phyloP scores from a whole-genome alignment of 805 yeast genomes.

The Yamadazyma nakazawae region DNA sequence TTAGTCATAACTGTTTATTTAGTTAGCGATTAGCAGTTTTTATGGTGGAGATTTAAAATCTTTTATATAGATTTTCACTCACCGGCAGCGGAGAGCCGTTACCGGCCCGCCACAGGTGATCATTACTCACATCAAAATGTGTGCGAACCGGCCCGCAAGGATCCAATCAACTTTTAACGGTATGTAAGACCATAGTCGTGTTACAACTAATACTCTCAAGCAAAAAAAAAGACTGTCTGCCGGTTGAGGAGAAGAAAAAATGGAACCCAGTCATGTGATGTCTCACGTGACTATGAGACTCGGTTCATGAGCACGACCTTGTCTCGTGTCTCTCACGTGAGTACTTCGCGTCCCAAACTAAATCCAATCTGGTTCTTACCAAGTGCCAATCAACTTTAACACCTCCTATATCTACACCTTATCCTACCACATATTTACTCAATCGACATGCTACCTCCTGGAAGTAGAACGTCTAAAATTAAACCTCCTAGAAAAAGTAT shows the following conservation, averaged over 20 bases:
- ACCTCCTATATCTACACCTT: no score
- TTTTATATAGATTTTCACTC: conserved; percentile 1
- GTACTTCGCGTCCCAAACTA: neutral
- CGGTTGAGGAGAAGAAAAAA: no score
- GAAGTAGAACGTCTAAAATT: conserved; percentile 53
- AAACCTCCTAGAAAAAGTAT: conserved; percentile 58
- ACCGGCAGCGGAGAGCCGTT: neutral
- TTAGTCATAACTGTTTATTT: conserved; percentile 12
- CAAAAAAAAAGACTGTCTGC: no score
- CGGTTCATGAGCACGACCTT: no score
- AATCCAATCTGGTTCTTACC: neutral
- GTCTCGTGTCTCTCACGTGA: neutral
- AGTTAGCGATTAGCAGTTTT: neutral
- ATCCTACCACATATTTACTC: neutral
- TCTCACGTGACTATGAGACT: neutral
- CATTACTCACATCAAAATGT: neutral
- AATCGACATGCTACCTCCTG: conserved; percentile 25
- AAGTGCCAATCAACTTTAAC: no score
- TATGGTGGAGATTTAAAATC: neutral
- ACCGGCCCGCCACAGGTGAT: neutral
- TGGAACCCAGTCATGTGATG: no score
- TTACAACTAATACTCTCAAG: no score
- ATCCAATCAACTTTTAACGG: neutral
- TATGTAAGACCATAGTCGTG: neutral
- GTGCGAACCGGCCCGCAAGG: neutral